phyloP scores from a whole-genome alignment of 2,329 filamentous ascomycete species.

The Dothideomycetes sp. region DNA sequence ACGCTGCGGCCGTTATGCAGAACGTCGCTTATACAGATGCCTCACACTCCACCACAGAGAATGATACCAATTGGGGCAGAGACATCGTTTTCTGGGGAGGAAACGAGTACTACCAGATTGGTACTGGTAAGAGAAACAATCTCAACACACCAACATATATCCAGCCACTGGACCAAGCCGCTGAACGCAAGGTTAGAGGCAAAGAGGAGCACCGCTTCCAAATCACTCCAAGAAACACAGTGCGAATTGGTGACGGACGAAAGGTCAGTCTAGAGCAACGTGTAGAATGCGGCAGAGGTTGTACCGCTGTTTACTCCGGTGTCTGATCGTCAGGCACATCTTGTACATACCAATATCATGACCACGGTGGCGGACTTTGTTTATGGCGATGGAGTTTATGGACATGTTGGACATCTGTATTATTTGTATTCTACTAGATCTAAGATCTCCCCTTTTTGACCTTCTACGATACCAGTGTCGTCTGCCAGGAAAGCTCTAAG shows the following conservation, averaged over 20 bases:
- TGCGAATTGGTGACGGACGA: slow-evolving; percentile 55
- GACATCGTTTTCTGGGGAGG: slow-evolving; percentile 92
- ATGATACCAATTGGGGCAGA: slow-evolving; percentile 77
- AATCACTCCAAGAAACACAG: slow-evolving; percentile 66
- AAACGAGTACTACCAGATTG: slow-evolving; percentile 88
- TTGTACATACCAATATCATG: neutral
- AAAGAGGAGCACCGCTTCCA: slow-evolving; percentile 67
- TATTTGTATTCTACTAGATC: slow-evolving; percentile 1
- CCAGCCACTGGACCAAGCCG: slow-evolving; percentile 59
- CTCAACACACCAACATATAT: slow-evolving; percentile 68
- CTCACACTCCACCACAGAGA: slow-evolving; percentile 41
- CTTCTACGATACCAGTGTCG: too few species aligned
- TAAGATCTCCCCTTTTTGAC: too few species aligned
- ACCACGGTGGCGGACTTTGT: too few species aligned
- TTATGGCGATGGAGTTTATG: slow-evolving; percentile 1
- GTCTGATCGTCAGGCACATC: slow-evolving; percentile 28
- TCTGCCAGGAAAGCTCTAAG: too few species aligned
- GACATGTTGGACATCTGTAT: neutral
- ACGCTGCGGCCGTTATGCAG: slow-evolving; percentile 72
- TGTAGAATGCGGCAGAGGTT: slow-evolving; percentile 74
- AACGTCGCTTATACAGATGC: slow-evolving; percentile 56
- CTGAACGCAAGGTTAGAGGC: slow-evolving; percentile 52
- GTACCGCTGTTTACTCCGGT: slow-evolving; percentile 74
- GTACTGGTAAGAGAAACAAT: slow-evolving; percentile 83
- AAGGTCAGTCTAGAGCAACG: slow-evolving; percentile 73